Base-by-base conservation (phyloP, 768 basidiomycete species). In the Pulveroboletus sp. region DNA sequence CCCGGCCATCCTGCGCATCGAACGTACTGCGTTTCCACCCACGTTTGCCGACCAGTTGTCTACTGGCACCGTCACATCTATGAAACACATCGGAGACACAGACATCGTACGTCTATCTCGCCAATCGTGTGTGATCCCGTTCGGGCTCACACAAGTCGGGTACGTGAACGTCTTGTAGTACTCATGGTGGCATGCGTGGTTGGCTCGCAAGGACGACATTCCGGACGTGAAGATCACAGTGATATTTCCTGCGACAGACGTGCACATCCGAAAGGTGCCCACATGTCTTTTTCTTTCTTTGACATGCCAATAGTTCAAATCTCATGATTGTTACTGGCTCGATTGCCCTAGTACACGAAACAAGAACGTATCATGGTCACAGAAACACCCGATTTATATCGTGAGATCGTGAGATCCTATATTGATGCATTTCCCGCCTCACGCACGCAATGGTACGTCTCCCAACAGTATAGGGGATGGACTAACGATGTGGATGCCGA, bases 221-320 rank as follows among this genome's bases (percentile, higher is more conserved):
- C 77, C 83, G 2, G 93, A 96, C 57, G 71, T 93, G 50, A 90
- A 90, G 70, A 78, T 98, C 56, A 88, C 83, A 53, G 73, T 93
- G 15, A 84, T 96, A 45, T 87, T 78, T 54, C 95, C 95, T 14
- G 92, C 92, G 2, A 97, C 92, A 0, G 88, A 93, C 8, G 80
- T 84, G 4, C 93, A 98, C 62, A 84, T 98, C 50, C 78, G 77
- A 53, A 96, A 96, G 77, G 18, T 46, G 43, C 32, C 42, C 17
- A 30, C 26, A 21, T 9, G 4, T 27, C 13, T 8, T 31, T 21
- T 39, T 31, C 28, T 38, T 32, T 10, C 4, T 10, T 11, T 13
- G 27, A 1, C 45, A 15, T 40, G 6, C n/a, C 8, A 15, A 27
- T 11, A 8, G 14, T 21, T 39, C 11, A 3, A 21, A 24, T 15